phyloP scores from a whole-genome alignment of 2,329 filamentous ascomycete species.

The Fusarium keratoplasticum region DNA sequence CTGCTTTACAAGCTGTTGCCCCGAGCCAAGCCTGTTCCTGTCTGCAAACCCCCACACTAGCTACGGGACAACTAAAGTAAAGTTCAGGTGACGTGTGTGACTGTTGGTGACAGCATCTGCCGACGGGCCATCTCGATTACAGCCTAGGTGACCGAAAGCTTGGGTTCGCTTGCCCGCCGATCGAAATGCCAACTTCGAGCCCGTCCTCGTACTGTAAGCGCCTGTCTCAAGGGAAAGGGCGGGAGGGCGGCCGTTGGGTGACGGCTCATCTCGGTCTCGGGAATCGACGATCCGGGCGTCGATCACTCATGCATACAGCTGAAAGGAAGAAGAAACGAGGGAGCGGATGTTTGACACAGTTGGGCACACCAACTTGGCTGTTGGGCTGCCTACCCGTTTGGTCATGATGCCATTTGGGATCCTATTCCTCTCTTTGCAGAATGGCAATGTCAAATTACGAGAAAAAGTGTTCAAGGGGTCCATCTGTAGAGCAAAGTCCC shows the following conservation, averaged over 20 bases:
- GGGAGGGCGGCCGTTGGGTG: constrained; percentile 5
- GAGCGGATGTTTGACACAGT: neutral
- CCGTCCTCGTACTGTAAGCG: neutral
- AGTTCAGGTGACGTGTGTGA: neutral
- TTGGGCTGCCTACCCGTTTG: neutral
- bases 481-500: neutral
- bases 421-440: neutral
- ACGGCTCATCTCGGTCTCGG: constrained; percentile 27
- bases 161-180: constrained; percentile 8
- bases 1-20: neutral
- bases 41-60: neutral
- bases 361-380: neutral
- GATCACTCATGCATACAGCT: constrained; percentile 32
- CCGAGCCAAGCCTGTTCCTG: neutral
- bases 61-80: neutral
- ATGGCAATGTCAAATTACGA: neutral
- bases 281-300: constrained; percentile 36
- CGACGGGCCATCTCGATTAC: neutral
- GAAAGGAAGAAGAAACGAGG: neutral
- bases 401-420: neutral
- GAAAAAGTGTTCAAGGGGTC: neutral
- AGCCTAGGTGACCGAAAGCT: constrained; percentile 2
- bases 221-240: constrained; percentile 6
- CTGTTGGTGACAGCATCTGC: constrained; percentile 4
- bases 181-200: constrained; percentile 12